Conservation (phyloP, 768 basidiomycete genomes). For the Lyophyllum semitale region DNA sequence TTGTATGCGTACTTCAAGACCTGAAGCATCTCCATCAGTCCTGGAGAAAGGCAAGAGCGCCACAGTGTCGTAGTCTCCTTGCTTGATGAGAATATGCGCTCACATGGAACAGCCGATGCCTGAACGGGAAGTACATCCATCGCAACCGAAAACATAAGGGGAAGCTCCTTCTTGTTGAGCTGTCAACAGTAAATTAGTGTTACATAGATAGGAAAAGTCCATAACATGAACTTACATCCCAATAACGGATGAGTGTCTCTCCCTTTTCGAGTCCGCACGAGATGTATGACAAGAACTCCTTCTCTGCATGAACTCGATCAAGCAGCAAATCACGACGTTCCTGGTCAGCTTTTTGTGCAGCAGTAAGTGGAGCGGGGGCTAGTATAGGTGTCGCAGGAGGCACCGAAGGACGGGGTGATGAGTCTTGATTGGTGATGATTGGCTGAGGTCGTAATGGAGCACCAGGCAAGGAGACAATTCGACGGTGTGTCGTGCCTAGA, state of each 20-base stretch:
- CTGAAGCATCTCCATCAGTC: background rate
- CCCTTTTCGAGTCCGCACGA: background rate
- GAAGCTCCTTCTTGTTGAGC: background rate
- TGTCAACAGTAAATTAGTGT: background rate
- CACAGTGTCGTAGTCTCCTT: constrained; percentile 6
- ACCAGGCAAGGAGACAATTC: background rate
- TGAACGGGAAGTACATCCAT: constrained; percentile 8
- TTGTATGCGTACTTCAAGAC: background rate
- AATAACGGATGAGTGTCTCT: background rate
- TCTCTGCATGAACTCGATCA: background rate
- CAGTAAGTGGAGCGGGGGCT: background rate
- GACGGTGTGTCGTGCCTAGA: background rate
- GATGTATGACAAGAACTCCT: background rate
- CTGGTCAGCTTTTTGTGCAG: background rate
- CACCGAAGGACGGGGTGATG: background rate
- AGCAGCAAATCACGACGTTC: background rate
- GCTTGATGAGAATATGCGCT: constrained; percentile 6
- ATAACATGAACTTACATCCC: background rate
- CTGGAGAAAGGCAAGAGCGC: background rate
- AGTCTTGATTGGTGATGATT: background rate
- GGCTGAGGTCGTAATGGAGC: background rate
- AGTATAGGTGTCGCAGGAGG: background rate
- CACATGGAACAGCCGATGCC: constrained; percentile 7
- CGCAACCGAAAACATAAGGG: background rate
- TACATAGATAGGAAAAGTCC: background rate